Percentiles rank a stretch among this genome's conserved stretches.
Evolutionary conservation across 306 rosid species (phyloP).

Genomic region (Hippophae tibetana): DNA sequence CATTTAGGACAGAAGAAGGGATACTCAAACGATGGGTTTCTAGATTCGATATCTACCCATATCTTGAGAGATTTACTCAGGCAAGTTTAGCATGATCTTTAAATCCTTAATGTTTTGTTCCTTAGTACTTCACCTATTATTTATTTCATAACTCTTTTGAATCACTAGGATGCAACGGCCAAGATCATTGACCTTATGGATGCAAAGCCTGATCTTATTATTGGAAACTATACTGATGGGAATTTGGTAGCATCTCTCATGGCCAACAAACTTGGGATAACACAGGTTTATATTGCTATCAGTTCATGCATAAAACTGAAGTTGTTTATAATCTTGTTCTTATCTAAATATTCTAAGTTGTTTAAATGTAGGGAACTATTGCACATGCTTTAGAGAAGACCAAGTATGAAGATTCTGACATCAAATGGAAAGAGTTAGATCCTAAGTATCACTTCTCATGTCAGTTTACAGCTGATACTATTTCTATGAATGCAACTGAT

Average conservation of each 20-base stretch:
- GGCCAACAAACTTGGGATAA: conserved; percentile 76
- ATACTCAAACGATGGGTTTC: conserved; percentile 69
- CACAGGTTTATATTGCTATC: conserved; percentile 46
- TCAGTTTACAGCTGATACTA: conserved; percentile 77
- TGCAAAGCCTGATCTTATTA: conserved; percentile 72
- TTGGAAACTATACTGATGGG: conserved; percentile 92
- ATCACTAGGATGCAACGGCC: conserved; percentile 53
- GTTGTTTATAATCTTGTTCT: conserved; percentile 6
- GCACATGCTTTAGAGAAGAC: conserved; percentile 96
- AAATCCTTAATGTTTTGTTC: not conserved
- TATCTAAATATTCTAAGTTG: conserved; percentile 7
- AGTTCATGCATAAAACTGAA: conserved; percentile 1
- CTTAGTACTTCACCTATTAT: not conserved
- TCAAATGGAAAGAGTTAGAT: conserved; percentile 83
- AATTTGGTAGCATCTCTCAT: conserved; percentile 78
- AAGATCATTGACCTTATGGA: conserved; percentile 59
- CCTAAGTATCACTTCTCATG: conserved; percentile 92
- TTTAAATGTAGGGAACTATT: conserved; percentile 58
- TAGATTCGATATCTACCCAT: conserved; percentile 85
- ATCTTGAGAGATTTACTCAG: conserved; percentile 71
- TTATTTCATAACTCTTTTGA: not conserved
- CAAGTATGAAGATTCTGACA: conserved; percentile 82
- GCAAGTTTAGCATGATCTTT: conserved; percentile 23
- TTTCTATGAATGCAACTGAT: conserved; percentile 89
- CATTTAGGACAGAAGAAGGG: conserved; percentile 59